Conservation (phyloP, 768 basidiomycete species). For the Serendipita sp. region DNA sequence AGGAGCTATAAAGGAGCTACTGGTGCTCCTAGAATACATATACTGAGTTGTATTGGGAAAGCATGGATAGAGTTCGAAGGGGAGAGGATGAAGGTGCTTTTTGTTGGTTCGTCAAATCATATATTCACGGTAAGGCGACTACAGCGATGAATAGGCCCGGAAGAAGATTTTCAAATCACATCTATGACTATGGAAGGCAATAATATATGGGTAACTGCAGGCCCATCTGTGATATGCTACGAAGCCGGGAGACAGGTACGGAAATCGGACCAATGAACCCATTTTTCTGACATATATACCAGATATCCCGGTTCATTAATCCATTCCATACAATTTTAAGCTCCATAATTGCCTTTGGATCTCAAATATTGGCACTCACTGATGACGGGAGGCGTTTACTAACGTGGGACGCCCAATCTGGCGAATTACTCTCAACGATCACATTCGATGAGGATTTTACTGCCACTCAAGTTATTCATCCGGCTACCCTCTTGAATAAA, state of each 20-base stretch:
- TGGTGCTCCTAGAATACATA: conserved; percentile 64
- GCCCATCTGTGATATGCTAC: conserved; percentile 56
- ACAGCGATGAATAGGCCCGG: conserved; percentile 45
- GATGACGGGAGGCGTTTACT: conserved; percentile 65
- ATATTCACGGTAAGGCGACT: neutral
- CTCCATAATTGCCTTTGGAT: conserved; percentile 64
- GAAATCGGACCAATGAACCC: neutral
- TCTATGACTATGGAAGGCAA: conserved; percentile 72
- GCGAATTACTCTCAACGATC: conserved; percentile 51
- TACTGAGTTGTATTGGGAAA: conserved; percentile 74
- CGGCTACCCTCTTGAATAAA: conserved; percentile 94
- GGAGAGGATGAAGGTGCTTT: conserved; percentile 77
- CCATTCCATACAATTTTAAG: conserved; percentile 45
- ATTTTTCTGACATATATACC: conserved; percentile 1
- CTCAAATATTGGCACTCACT: conserved; percentile 60
- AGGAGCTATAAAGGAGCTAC: conserved; percentile 72
- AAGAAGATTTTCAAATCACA: conserved; percentile 54
- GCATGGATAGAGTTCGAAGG: conserved; percentile 97
- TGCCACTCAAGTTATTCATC: conserved; percentile 76
- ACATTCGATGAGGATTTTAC: conserved; percentile 72
- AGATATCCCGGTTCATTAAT: conserved; percentile 47
- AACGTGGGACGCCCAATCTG: conserved; percentile 49
- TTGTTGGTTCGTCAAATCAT: conserved; percentile 57
- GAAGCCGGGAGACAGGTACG: conserved; percentile 73
- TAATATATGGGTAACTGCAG: conserved; percentile 67